Conservation (phyloP, 441 rosid species). For the Jatropha podagrica region DNA sequence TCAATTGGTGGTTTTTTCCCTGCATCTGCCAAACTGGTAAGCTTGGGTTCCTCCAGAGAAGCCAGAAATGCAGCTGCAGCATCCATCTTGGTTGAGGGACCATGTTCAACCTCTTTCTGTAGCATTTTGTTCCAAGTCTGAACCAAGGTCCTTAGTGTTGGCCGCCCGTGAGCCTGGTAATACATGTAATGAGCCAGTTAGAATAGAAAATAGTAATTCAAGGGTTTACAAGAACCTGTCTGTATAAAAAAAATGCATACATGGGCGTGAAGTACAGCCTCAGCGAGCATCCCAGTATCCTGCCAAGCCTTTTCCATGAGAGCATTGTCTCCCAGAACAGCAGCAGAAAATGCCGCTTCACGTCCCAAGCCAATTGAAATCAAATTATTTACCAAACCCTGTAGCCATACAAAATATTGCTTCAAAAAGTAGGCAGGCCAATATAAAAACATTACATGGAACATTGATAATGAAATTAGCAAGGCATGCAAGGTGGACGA, state of each 20-base stretch:
- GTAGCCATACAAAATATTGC: constrained; percentile 17
- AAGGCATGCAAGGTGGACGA: neutral
- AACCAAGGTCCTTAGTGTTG: constrained; percentile 83
- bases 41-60: constrained; percentile 91
- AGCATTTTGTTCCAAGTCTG: constrained; percentile 89
- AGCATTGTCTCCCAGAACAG: constrained; percentile 91
- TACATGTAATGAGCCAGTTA: constrained; percentile 17
- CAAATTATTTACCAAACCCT: constrained; percentile 87
- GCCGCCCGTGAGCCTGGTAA: constrained; percentile 93
- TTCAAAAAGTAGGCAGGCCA: neutral
- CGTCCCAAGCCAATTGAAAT: constrained; percentile 85
- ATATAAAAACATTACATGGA: neutral
- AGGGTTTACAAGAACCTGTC: neutral
- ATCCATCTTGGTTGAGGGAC: constrained; percentile 73
- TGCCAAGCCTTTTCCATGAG: constrained; percentile 99
- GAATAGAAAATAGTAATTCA: neutral
- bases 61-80: constrained; percentile 94
- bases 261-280: constrained; percentile 97
- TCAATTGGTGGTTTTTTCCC: constrained; percentile 85
- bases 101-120: constrained; percentile 81
- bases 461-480: neutral
- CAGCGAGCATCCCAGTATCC: constrained; percentile 99
- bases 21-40: constrained; percentile 83
- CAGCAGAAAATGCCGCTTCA: constrained; percentile 97
- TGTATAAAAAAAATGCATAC: constrained; percentile 36